Evolutionary conservation across 2,329 filamentous ascomycete species (phyloP).

Genomic region (Fusarium agapanthi): DNA sequence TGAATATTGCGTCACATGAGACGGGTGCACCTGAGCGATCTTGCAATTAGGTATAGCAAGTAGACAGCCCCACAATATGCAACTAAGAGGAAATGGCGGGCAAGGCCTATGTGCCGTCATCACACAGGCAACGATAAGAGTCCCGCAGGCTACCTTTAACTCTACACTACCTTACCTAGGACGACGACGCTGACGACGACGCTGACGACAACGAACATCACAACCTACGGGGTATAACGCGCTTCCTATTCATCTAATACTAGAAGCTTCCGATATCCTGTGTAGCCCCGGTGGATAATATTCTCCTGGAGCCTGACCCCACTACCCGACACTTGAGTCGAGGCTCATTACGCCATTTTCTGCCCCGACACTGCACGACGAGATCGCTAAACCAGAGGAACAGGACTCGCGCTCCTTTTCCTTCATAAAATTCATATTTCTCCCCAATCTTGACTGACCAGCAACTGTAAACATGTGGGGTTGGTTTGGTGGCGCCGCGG

Average conservation of each 20-base stretch:
- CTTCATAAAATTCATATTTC: not conserved
- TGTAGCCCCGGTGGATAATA: not conserved
- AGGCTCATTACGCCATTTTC: slow-evolving; percentile 39
- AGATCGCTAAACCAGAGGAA: slow-evolving; percentile 14
- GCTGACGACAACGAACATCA: slow-evolving; percentile 29
- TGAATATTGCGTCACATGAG: slow-evolving; percentile 47
- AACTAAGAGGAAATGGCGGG: slow-evolving; percentile 8
- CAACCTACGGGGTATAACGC: not conserved
- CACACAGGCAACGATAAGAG: slow-evolving; percentile 45
- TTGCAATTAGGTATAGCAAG: slow-evolving; percentile 10
- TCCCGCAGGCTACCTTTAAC: slow-evolving; percentile 36
- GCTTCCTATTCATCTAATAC: not conserved
- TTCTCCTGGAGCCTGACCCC: slow-evolving; percentile 39
- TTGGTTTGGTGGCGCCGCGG: slow-evolving; percentile 89
- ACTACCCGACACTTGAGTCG: slow-evolving; percentile 35
- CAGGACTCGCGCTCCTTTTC: slow-evolving; percentile 20
- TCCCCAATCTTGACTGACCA: slow-evolving; percentile 1
- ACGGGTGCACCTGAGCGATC: slow-evolving; percentile 5
- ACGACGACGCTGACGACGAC: slow-evolving; percentile 34
- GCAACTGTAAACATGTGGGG: slow-evolving; percentile 68
- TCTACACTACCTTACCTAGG: slow-evolving; percentile 29
- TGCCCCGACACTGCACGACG: slow-evolving; percentile 21
- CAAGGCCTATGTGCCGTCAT: slow-evolving; percentile 45
- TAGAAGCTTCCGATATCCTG: not conserved
- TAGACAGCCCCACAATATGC: slow-evolving; percentile 44